Base-by-base conservation (phyloP, 106 monocot genomes). In the Posidonia australis region DNA sequence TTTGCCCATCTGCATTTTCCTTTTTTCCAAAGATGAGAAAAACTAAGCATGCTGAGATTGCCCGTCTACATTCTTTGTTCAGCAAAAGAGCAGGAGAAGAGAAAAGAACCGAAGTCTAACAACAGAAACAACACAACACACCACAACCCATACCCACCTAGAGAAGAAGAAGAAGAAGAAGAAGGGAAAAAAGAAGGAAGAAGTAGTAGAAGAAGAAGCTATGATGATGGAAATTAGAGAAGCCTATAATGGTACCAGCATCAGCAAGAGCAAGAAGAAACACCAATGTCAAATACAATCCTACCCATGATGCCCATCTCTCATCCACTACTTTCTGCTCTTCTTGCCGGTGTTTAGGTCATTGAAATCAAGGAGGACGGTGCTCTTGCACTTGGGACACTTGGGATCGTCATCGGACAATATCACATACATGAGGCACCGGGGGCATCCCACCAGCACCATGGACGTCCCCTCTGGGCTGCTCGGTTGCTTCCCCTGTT, bases 351-450 rank as follows among this genome's bases (percentile, higher is more conserved):
- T 61, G 18, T 70, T 77, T 23, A 17, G 63, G 65, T 81, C 74
- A 60, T 59, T 76, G 66, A 96, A 90, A 74, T 96, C 82, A 45
- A 96, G 84, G 26, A 90, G 73, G 18, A 96, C 90, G 7, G 83
- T 60, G 65, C 82, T 86, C 67, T 90, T 82, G 86, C 94, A 96
- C 74, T 82, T 84, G 20, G 94, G 94, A 71, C 94, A 96, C 71
- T 75, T 76, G 18, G 86, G 81, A 31, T 96, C 94, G 21, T 84
- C 84, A 58, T 82, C 86, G 0, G 90, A 74, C 46, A 90, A 82
- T 90, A 96, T 96, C 28, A 96, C 94, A 31, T 96, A 93, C 81
- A 93, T 93, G 72, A 93, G 84, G 72, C 93, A 93, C 17, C 81
- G 44, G 0, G 88, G 84, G 64, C 94, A 94, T 13, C 80, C 94